Evolutionary conservation across 2,329 filamentous ascomycete species (phyloP).

Genomic region (Colletotrichum higginsianum): DNA sequence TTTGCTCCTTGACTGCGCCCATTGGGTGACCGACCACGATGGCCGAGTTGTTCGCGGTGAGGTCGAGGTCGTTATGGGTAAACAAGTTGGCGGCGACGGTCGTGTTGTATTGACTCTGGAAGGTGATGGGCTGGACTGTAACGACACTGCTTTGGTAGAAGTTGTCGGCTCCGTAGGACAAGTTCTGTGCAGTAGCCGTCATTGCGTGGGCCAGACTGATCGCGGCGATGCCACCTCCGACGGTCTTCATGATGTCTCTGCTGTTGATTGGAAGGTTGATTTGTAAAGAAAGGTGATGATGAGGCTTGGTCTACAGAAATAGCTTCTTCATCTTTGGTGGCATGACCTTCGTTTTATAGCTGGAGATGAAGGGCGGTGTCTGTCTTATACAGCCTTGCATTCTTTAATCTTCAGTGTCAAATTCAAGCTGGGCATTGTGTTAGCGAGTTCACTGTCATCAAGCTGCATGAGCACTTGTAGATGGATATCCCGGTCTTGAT

Average conservation of each 20-base stretch:
- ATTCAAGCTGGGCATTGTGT: background rate
- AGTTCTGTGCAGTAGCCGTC: constrained; percentile 25
- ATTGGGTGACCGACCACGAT: constrained; percentile 49
- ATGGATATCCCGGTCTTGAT: background rate
- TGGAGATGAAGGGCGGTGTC: background rate
- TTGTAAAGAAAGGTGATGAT: background rate
- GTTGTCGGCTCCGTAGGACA: constrained; percentile 33
- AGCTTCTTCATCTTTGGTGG: no score
- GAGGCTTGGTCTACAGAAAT: background rate
- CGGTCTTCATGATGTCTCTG: constrained; percentile 1
- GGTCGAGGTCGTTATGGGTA: constrained; percentile 4
- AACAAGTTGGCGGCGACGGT: constrained; percentile 25
- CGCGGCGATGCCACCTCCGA: constrained; percentile 7
- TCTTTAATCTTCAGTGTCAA: background rate
- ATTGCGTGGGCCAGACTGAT: constrained; percentile 2
- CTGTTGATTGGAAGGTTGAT: no score
- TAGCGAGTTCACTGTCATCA: background rate
- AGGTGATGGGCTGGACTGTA: constrained; percentile 15
- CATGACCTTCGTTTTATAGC: background rate
- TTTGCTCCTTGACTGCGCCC: constrained; percentile 51
- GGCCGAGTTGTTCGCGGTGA: constrained; percentile 29
- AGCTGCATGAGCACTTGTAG: background rate
- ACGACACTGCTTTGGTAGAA: constrained; percentile 35
- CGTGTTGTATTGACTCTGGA: constrained; percentile 17
- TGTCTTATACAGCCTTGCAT: background rate